Percentiles rank a stretch among this genome's conserved stretches.
These are phyloP conservation scores for Malassezia nana DNA, from an alignment of 1,284 basidiomycete species.

Conservation along the genomic window DNA sequence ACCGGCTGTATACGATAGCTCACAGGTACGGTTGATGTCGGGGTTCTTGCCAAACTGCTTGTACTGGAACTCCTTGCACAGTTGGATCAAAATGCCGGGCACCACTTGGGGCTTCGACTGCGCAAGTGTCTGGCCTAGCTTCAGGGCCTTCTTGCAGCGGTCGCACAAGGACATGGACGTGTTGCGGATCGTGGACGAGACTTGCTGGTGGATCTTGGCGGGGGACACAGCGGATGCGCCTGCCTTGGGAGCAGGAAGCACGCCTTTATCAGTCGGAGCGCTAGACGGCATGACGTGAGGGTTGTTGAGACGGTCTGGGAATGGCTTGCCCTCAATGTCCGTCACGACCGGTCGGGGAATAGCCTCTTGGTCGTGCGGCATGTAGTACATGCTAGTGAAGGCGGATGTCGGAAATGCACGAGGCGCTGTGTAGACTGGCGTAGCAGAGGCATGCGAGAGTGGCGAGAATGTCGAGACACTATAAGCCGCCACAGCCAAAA, in stretches of 20 bases:
- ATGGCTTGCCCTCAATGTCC: slow-evolving; percentile 26
- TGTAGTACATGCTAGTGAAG: slow-evolving; percentile 28
- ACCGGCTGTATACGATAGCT: slow-evolving; percentile 22
- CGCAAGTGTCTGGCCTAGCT: slow-evolving; percentile 60
- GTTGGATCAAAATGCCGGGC: slow-evolving; percentile 55
- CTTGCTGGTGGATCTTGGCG: slow-evolving; percentile 24
- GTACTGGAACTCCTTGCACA: slow-evolving; percentile 59
- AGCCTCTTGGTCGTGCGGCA: slow-evolving; percentile 21
- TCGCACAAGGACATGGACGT: slow-evolving; percentile 53
- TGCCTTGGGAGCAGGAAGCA: neutral
- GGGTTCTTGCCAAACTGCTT: slow-evolving; percentile 53
- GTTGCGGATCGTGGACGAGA: slow-evolving; percentile 31
- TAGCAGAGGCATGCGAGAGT: neutral
- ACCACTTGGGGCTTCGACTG: slow-evolving; percentile 58
- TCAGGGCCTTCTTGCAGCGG: slow-evolving; percentile 58
- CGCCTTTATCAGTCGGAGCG: neutral
- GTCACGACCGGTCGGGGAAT: slow-evolving; percentile 29
- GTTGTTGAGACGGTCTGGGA: slow-evolving; percentile 55
- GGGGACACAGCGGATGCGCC: neutral
- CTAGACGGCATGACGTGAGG: slow-evolving; percentile 55
- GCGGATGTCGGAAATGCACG: slow-evolving; percentile 41
- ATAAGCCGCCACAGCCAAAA: neutral
- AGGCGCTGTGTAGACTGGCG: slow-evolving; percentile 31
- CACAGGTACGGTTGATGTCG: slow-evolving; percentile 43
- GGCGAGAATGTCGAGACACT: neutral